Conservation (phyloP, 2,329 filamentous ascomycete genomes). For the Elsinoe perseae region DNA sequence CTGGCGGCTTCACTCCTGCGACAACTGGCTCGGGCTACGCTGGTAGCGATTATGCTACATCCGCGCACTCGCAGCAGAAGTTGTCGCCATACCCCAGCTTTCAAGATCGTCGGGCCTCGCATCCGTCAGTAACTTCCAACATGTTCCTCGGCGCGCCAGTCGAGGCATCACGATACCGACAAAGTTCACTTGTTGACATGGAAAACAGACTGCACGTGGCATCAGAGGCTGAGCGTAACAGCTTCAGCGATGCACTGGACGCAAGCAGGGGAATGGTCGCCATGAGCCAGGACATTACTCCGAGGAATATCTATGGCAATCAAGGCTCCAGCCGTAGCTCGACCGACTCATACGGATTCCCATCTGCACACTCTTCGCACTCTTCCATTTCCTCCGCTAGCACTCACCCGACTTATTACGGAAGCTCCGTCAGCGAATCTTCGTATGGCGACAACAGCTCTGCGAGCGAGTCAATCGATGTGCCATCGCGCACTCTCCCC, state of each 20-base stretch:
- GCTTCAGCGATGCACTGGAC: constrained; percentile 83
- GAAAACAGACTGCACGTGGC: constrained; percentile 47
- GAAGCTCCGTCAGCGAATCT: constrained; percentile 69
- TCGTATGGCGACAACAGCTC: constrained; percentile 92
- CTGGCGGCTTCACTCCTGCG: constrained; percentile 51
- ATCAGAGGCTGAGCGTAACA: constrained; percentile 53
- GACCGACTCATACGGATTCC: constrained; percentile 84
- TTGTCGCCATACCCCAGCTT: constrained; percentile 45
- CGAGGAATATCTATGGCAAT: constrained; percentile 77
- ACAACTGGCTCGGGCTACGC: constrained; percentile 58
- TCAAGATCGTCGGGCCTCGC: constrained; percentile 66
- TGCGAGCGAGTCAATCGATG: constrained; percentile 75
- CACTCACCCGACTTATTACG: constrained; percentile 76
- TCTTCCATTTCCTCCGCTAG: constrained; percentile 83
- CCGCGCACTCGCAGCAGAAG: constrained; percentile 34
- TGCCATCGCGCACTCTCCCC: constrained; percentile 74
- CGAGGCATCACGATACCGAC: constrained; percentile 44
- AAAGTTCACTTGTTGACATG: constrained; percentile 59
- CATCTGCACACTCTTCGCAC: constrained; percentile 71
- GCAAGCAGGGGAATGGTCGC: constrained; percentile 91
- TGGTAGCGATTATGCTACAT: constrained; percentile 53
- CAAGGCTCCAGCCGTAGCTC: constrained; percentile 58
- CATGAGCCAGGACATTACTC: constrained; percentile 86
- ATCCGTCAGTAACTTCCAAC: constrained; percentile 65
- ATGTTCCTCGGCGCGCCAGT: constrained; percentile 42